A percentile compares a stretch with the other conserved stretches of the same genome.
Evolutionary conservation across 208 protist genomes (phyloP).

Genomic region (Leishmania braziliensis): DNA sequence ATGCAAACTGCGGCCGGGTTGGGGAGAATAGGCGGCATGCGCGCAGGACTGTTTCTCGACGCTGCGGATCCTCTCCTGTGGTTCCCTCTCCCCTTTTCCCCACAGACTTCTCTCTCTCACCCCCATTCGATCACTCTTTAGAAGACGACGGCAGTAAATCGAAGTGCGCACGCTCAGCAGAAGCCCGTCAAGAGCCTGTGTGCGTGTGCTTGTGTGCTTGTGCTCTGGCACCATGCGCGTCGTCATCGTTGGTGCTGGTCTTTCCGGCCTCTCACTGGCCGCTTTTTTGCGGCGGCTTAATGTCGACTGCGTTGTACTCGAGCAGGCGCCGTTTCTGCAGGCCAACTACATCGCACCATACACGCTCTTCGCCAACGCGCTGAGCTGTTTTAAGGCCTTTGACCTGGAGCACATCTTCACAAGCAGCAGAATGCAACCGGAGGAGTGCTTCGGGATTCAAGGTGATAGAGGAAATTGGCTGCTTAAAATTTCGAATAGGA

Average conservation of each 20-base stretch:
- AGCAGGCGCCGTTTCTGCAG: conserved; percentile 74
- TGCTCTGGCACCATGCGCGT: conserved; percentile 56
- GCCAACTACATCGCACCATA: conserved; percentile 67
- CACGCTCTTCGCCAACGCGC: conserved; percentile 83
- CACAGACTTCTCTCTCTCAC: not conserved
- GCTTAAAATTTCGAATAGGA: conserved; percentile 58
- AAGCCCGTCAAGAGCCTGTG: not conserved
- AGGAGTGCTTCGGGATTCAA: conserved; percentile 74
- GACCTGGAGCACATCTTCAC: conserved; percentile 70
- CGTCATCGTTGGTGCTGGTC: conserved; percentile 86
- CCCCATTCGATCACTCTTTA: not conserved
- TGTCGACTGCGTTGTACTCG: conserved; percentile 86
- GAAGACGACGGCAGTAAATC: not conserved
- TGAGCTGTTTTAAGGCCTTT: conserved; percentile 91
- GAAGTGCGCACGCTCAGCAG: not conserved
- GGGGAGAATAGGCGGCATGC: not conserved
- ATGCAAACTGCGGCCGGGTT: not conserved
- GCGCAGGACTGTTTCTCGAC: not conserved
- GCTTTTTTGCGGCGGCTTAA: conserved; percentile 80
- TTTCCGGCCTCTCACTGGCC: conserved; percentile 82
- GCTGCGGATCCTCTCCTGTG: not conserved
- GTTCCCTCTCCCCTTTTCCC: not conserved
- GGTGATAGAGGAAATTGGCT: conserved; percentile 62
- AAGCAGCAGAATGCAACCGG: conserved; percentile 40
- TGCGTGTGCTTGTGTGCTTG: not conserved